phyloP scores from a whole-genome alignment of 805 yeast genomes.

The Maudiozyma saulgeensis region DNA sequence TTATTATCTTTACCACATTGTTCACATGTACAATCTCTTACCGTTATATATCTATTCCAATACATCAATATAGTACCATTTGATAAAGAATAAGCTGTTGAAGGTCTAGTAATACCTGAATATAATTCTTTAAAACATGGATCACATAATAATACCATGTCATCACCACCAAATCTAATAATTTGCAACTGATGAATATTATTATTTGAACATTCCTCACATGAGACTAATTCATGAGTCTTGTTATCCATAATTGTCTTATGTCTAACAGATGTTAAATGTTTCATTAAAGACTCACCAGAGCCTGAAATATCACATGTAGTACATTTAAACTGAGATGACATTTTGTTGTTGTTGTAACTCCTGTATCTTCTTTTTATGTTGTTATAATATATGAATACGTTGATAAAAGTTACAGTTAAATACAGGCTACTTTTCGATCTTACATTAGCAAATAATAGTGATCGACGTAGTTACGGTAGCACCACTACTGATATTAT shows the following conservation, averaged over 20 bases:
- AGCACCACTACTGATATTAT: too few relatives aligned
- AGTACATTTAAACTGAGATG: conserved; percentile 32
- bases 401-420: too few relatives aligned
- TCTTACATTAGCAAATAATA: too few relatives aligned
- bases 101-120: conserved; percentile 31
- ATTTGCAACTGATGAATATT: conserved; percentile 46
- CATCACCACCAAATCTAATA: conserved; percentile 45
- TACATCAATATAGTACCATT: conserved; percentile 48
- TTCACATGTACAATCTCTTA: conserved; percentile 42
- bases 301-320: conserved; percentile 35
- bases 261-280: conserved; percentile 45
- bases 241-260: conserved; percentile 33
- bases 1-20: conserved; percentile 36
- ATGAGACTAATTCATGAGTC: conserved; percentile 36
- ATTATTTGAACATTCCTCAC: conserved; percentile 47
- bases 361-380: background rate
- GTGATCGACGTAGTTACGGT: too few relatives aligned
- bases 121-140: conserved; percentile 35
- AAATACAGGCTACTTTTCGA: too few relatives aligned
- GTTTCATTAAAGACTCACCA: conserved; percentile 40
- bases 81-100: conserved; percentile 38
- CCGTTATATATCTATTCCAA: conserved; percentile 38
- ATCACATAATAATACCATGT: conserved; percentile 42
- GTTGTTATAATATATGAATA: too few relatives aligned
- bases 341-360: background rate